These are phyloP conservation scores for Solanum aculeatissimum DNA, from an alignment of 305 asterid genomes.

Conservation along the genomic window DNA sequence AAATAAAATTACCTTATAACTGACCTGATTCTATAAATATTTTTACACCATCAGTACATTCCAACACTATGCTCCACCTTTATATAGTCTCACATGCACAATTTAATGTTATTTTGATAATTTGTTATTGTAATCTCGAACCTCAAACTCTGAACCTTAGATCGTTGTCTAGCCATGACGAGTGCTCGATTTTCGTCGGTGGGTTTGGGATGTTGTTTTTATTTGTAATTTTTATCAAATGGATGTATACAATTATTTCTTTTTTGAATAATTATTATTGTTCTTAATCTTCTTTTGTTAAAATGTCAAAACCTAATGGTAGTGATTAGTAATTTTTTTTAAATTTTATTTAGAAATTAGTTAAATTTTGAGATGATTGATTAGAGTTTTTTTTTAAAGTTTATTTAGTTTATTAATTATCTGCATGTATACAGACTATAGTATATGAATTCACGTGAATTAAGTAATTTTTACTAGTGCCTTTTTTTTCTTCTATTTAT, in stretches of 20 bases:
- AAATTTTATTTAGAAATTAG: too few relatives aligned
- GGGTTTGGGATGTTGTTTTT: not conserved
- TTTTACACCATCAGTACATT: not conserved
- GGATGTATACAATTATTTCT: not conserved
- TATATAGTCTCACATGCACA: not conserved
- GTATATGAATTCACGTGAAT: too few relatives aligned
- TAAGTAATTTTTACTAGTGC: too few relatives aligned
- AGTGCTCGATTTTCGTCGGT: not conserved
- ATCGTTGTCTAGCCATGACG: not conserved
- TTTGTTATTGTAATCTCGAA: not conserved
- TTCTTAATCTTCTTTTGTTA: not conserved
- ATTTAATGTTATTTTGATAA: not conserved
- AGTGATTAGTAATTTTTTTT: too few relatives aligned
- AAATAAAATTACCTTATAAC: not conserved
- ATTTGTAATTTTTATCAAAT: not conserved
- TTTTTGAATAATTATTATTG: not conserved
- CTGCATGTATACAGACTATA: not conserved
- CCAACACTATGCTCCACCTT: not conserved
- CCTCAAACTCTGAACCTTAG: not conserved
- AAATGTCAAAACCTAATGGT: not conserved
- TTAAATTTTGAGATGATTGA: not conserved
- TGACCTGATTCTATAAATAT: not conserved
- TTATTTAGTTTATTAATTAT: not conserved
- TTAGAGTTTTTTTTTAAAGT: not conserved
- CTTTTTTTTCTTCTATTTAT: too few relatives aligned